Evolutionary conservation across 208 protist genomes (phyloP), one percentile per base, ranked within the genome.

Genomic region (Histomonas meleagridis): DNA sequence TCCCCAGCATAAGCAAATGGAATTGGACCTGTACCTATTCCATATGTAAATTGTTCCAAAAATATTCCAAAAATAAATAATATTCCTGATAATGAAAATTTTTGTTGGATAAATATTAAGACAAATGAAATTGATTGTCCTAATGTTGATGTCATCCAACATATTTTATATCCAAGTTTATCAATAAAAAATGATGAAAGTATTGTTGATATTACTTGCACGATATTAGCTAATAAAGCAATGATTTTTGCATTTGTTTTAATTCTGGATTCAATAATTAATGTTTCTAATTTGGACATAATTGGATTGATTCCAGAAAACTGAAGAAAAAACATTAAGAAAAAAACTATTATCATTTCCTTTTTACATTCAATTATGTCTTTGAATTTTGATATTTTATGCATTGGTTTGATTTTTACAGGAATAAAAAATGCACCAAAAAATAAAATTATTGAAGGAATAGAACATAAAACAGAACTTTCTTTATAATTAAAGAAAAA

Each of bases 11-110:
- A 49, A n/a, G 70, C 32, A 35, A 79, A 79, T 79, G 70, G 70
- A 51, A 79, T 79, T 49, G 70, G 70, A n/a, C 70, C 70, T 51
- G 40, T 48, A n/a, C 70, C 70, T n/a, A 79, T 18, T n/a, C 70
- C 70, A 35, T 79, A 79, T 40, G 26, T 49, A 3, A 79, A 32
- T 35, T 79, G 70, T 35, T 79, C 70, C 1, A 79, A 7, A 40
- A 48, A 79, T 1, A 79, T 7, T 5, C 70, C 70, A 79, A 79
- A 10, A 4, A 79, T 79, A 35, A 79, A 79, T 10, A 79, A 32
- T 0, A 1, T 5, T n/a, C n/a, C 40, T 21, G 1, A 40, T 4
- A 79, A 35, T n/a, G 46, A 49, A 0, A 51, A 21, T 40, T 79
- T 79, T 35, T 79, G 70, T 4, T 79, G 70, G 10, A 79, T 10